These are phyloP conservation scores for Blastomyces gilchristii DNA, from an alignment of 2,329 filamentous ascomycete species.

Conservation along the genomic window DNA sequence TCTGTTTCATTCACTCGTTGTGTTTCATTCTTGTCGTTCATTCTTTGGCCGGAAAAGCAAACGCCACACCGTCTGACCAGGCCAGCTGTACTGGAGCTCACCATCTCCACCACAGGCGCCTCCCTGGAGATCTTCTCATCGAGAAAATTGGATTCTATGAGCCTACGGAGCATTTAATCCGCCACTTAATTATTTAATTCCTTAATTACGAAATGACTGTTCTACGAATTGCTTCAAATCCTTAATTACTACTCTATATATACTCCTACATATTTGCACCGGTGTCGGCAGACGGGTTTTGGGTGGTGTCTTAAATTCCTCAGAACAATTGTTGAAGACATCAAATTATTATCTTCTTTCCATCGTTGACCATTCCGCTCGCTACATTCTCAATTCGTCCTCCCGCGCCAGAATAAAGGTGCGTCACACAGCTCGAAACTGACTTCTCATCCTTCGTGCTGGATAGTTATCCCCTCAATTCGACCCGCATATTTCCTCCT, in stretches of 20 bases:
- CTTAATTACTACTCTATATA: not conserved
- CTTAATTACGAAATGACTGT: not conserved
- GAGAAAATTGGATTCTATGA: not conserved
- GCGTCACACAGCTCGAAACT: not conserved
- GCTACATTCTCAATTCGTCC: not conserved
- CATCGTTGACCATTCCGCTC: not conserved
- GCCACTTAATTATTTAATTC: conserved; percentile 6
- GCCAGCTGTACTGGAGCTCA: not conserved
- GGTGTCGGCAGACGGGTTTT: not conserved
- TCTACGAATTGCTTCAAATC: not conserved
- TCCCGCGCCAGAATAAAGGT: not conserved
- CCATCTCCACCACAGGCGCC: not conserved
- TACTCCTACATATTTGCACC: not conserved
- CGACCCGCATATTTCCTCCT: not conserved
- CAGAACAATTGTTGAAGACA: not conserved
- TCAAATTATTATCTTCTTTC: not conserved
- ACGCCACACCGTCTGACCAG: conserved; percentile 4
- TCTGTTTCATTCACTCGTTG: not conserved
- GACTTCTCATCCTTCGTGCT: not conserved
- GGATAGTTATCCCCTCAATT: not conserved
- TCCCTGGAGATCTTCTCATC: not conserved
- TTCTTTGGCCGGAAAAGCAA: not conserved
- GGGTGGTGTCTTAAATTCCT: not conserved
- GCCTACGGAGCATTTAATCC: not conserved
- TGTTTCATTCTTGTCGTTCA: not conserved